Conservation (phyloP, 169 alveolate genomes). For the Plasmodium ovale region DNA sequence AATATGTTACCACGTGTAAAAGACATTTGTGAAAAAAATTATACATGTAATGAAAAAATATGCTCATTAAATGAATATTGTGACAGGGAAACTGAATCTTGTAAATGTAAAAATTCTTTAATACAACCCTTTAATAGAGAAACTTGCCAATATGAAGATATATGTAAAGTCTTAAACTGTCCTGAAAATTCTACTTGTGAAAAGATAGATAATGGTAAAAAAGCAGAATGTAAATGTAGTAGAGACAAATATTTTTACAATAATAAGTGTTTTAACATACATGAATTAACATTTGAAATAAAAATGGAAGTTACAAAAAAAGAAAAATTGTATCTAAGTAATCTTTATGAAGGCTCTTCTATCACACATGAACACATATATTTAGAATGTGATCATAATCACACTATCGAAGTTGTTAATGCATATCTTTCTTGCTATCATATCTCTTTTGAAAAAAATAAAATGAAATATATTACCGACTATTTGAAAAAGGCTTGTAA, state of each 20-base stretch:
- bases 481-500: conserved; percentile 16
- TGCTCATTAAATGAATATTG: conserved; percentile 59
- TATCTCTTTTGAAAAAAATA: not conserved
- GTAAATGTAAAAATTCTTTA: conserved; percentile 30
- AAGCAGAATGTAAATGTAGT: conserved; percentile 56
- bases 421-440: conserved; percentile 31
- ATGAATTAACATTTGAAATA: conserved; percentile 27
- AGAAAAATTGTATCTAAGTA: not conserved
- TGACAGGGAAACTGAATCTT: conserved; percentile 2
- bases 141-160: conserved; percentile 1
- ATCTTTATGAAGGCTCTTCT: conserved; percentile 8
- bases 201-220: not conserved
- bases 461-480: conserved; percentile 19
- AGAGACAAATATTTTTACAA: conserved; percentile 12
- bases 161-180: conserved; percentile 33
- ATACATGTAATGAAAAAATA: not conserved
- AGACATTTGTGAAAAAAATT: conserved; percentile 30
- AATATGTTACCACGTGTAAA: not conserved
- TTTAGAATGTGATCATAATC: conserved; percentile 12
- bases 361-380: conserved; percentile 28
- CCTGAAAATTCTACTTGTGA: conserved; percentile 41
- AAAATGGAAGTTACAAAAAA: not conserved
- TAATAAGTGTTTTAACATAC: conserved; percentile 11
- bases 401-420: conserved; percentile 29
- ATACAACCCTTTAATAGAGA: not conserved